A percentile compares a stretch with the other conserved stretches of the same genome.
These are phyloP conservation scores for Drosera capensis DNA, from an alignment of 148 eudicot species.

Conservation along the genomic window DNA sequence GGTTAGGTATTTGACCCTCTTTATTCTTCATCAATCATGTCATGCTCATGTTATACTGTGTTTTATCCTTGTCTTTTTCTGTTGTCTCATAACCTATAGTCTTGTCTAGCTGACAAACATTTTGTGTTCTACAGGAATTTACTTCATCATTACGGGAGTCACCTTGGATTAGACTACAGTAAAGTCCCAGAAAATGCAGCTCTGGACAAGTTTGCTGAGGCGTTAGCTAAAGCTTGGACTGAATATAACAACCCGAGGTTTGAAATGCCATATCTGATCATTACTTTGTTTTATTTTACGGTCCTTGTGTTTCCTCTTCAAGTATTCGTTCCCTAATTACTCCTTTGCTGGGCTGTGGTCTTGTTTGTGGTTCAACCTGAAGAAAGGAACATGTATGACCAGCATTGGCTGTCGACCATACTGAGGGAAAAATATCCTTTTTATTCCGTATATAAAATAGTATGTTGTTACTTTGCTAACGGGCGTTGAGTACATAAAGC, in stretches of 20 bases:
- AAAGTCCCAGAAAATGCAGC: conserved; percentile 54
- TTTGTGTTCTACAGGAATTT: conserved; percentile 57
- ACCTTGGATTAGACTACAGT: conserved; percentile 45
- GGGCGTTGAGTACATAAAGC: not conserved
- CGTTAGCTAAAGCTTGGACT: conserved; percentile 74
- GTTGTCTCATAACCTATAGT: no score
- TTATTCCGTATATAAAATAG: no score
- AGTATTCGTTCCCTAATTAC: not conserved
- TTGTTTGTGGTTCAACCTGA: conserved; percentile 69
- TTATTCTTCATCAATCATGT: no score
- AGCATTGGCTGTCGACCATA: conserved; percentile 56
- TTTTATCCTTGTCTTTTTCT: no score
- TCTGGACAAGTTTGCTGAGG: conserved; percentile 54
- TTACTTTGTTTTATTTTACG: no score
- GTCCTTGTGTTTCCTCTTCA: not conserved
- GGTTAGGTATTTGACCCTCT: conserved; percentile 37
- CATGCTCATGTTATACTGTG: no score
- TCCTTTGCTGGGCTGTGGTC: conserved; percentile 58
- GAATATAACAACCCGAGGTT: conserved; percentile 75
- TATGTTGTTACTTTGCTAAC: not conserved
- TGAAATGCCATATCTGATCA: no score
- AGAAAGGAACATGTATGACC: conserved; percentile 97
- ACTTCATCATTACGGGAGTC: conserved; percentile 40
- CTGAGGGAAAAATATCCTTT: conserved; percentile 86
- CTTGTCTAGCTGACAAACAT: no score